These are phyloP conservation scores for Elsinoe necatrix DNA, from an alignment of 2,329 filamentous ascomycete species.

Conservation along the genomic window DNA sequence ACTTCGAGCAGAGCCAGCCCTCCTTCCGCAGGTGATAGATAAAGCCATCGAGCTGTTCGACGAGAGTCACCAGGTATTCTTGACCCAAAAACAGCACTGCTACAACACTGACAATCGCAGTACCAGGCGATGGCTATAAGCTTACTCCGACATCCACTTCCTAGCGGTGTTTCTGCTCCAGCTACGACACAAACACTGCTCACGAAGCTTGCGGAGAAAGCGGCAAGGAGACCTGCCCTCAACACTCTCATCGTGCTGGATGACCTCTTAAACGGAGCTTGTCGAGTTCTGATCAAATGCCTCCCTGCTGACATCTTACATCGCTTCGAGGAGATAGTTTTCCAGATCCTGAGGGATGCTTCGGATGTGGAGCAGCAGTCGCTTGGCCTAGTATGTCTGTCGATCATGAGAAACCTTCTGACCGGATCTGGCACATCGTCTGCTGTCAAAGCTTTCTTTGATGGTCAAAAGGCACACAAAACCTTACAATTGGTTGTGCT, in stretches of 20 bases:
- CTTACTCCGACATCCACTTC: constrained; percentile 26
- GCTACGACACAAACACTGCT: constrained; percentile 28
- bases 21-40: constrained; percentile 24
- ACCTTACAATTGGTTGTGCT: constrained; percentile 30
- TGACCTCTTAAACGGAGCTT: constrained; percentile 27
- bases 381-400: constrained; percentile 30
- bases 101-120: constrained; percentile 2
- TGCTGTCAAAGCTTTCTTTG: constrained; percentile 29
- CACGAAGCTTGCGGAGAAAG: constrained; percentile 26
- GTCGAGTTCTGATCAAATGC: constrained; percentile 24
- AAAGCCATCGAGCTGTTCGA: constrained; percentile 22
- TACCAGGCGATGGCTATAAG: constrained; percentile 23
- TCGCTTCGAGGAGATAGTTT: constrained; percentile 27
- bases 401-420: constrained; percentile 29
- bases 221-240: constrained; percentile 23
- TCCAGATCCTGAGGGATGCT: constrained; percentile 26
- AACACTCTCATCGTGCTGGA: constrained; percentile 27
- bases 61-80: constrained; percentile 2
- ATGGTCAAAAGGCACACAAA: constrained; percentile 26
- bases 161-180: constrained; percentile 25
- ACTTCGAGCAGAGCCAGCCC: constrained; percentile 25
- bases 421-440: constrained; percentile 2
- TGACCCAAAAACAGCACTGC: neutral
- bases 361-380: constrained; percentile 24
- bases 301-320: constrained; percentile 24